phyloP scores from a whole-genome alignment of 768 basidiomycete species.

The Sarcomyxa edulis region DNA sequence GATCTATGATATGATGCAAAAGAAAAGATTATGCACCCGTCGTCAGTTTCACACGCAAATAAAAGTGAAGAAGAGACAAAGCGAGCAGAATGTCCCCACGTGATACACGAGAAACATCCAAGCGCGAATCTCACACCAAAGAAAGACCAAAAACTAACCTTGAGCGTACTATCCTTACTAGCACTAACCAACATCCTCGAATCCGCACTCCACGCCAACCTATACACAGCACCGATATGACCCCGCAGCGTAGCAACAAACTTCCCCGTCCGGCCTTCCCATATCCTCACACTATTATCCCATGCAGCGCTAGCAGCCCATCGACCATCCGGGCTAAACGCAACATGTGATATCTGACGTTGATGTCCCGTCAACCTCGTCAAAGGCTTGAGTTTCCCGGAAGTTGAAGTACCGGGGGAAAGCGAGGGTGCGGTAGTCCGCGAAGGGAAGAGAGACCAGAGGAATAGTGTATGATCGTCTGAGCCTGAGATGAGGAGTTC shows the following conservation, averaged over 20 bases:
- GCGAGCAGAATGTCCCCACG: background rate
- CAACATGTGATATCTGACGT: constrained; percentile 89
- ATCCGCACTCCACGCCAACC: constrained; percentile 94
- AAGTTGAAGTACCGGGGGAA: constrained; percentile 17
- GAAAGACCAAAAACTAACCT: constrained; percentile 50
- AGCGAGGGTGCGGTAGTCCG: constrained; percentile 13
- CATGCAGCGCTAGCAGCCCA: constrained; percentile 90
- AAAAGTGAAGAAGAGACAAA: constrained; percentile 1
- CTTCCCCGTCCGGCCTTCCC: constrained; percentile 83
- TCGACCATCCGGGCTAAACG: constrained; percentile 90
- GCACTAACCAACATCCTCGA: constrained; percentile 89
- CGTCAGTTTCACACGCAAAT: background rate
- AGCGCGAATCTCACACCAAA: background rate
- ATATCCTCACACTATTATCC: constrained; percentile 87
- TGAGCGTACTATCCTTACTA: constrained; percentile 93
- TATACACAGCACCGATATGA: constrained; percentile 91
- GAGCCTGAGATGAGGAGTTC: constrained; percentile 93
- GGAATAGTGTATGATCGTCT: constrained; percentile 96
- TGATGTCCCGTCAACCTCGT: constrained; percentile 92
- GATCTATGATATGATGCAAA: constrained; percentile 51
- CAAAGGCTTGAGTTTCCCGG: constrained; percentile 30
- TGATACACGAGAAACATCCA: background rate
- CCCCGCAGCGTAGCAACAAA: constrained; percentile 89
- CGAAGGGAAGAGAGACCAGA: constrained; percentile 81
- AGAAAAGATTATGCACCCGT: constrained; percentile 1